Percentiles rank a stretch among this genome's conserved stretches.
Conservation (phyloP, 805 yeast genomes). For the Yamadazyma phyllophila region DNA sequence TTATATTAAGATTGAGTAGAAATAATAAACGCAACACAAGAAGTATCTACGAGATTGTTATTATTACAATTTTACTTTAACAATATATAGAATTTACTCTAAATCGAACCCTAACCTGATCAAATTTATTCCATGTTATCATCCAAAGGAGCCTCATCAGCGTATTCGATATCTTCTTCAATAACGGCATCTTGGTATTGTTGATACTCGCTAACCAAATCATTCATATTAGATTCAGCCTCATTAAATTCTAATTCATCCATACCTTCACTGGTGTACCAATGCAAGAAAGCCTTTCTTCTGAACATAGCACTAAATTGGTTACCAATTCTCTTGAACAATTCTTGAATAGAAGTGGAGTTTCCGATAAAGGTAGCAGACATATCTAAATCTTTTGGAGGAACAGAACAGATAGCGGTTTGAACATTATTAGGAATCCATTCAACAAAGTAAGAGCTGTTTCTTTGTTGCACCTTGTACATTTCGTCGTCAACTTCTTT, state of each 20-base stretch:
- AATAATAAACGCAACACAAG: not conserved
- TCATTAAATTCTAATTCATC: constrained; percentile 92
- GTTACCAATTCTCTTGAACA: constrained; percentile 84
- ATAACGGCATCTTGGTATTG: constrained; percentile 84
- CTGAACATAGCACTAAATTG: constrained; percentile 91
- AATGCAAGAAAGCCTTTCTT: constrained; percentile 92
- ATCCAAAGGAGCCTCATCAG: constrained; percentile 61
- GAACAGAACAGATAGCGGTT: constrained; percentile 88
- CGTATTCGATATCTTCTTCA: constrained; percentile 73
- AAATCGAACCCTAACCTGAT: not conserved
- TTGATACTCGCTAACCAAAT: constrained; percentile 83
- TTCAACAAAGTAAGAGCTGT: constrained; percentile 82
- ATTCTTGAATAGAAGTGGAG: constrained; percentile 88
- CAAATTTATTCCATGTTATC: constrained; percentile 42
- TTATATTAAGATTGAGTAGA: not conserved
- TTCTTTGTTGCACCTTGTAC: constrained; percentile 78
- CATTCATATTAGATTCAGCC: constrained; percentile 89
- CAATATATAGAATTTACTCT: not conserved
- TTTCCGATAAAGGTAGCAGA: constrained; percentile 92
- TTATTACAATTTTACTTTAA: constrained; percentile 1
- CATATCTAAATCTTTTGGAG: constrained; percentile 83
- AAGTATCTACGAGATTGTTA: not conserved
- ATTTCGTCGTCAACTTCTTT: constrained; percentile 95
- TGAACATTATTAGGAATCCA: constrained; percentile 97
- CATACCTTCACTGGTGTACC: constrained; percentile 97